Base-by-base conservation (phyloP, 176 grass and related monocot genomes). In the Triticum turgidum region DNA sequence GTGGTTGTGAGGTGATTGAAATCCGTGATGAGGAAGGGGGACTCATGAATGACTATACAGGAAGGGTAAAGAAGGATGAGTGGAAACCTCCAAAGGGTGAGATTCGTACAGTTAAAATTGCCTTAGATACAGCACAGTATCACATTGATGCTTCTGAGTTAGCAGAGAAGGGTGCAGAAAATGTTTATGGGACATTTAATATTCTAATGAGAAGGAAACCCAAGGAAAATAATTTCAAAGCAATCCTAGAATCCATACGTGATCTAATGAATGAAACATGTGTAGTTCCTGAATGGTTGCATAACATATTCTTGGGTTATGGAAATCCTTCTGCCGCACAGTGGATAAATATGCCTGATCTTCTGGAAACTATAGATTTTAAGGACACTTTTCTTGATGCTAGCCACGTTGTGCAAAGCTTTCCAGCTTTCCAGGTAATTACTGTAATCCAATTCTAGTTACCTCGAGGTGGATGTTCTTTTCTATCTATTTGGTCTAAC, bases 211-310 rank as follows among this genome's bases (percentile, higher is more conserved):
- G 97, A 81, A 93, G 97, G 80, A 98, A 98, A 82, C 97, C 97
- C 25, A 98, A 98, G 85, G 97, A 98, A 76, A 98, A 98, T 87
- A 98, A 98, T 82, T 98, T 98, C 73, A 98, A 98, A 88, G 97
- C 97, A 67, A 98, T 98, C 80, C 91, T 98, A 61, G 97, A 98
- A 77, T 98, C 94, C 54, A 98, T 98, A 89, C 92, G 97, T 71
- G 97, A 98, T 89, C 89, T 98, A 76, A 98, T 98, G 97, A 98
- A 98, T 82, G 97, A 98, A 83, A 94, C 97, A 49, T 98, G 97
- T 81, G 90, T 96, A 80, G 97, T 98, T 89, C 97, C 97, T 85
- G 97, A 96, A 52, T 98, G 97, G 97, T 73, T 98, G 88, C 97
- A 98, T 84, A 98, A 98, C 59, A 92, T 96, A 82, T 98, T 98